Evolutionary conservation across 1,284 basidiomycete species (phyloP), one percentile per base, ranked within the genome.

Genomic region (Ceratobasidium papillatum): DNA sequence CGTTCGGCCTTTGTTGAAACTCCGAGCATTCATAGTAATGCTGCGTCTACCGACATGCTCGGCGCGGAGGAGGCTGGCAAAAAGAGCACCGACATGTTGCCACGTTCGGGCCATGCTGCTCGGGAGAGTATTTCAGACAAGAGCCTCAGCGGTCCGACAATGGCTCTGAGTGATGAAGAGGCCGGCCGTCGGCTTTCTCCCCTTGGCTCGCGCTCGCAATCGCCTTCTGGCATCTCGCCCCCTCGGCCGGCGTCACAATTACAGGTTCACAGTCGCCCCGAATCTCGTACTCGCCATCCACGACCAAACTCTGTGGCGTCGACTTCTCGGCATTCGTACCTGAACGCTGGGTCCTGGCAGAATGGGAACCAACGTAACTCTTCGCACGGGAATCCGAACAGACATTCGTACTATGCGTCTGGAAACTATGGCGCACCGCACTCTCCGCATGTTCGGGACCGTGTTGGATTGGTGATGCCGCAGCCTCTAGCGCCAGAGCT

Each of bases 261-360:
- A 36, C 32, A 62, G 7, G 22, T 14, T 9, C 19, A 22, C 22
- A 1, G 22, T 17, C 65, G 65, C 17, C 65, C 52, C 4, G 65
- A 68, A 19, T 68, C 65, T 4, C 65, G 52, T 3, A 51, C 25
- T 5, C 32, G 96, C 96, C 0, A 93, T 92, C 22, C 94, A 99
- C 80, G 78, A 99, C 12, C 85, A 96, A 0, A 91, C 94, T 0
- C 92, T 95, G 66, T 91, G 96, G 81, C 91, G 96, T 38, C 91
- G 93, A 0, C 87, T 97, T 52, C 89, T 11, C 30, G 65, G 5
- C 49, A 52, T 43, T 54, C 65, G 22, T 34, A 41, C 25, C 51
- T 68, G 22, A 43, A 43, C 36, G 17, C 65, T 1, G 45, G 45
- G 4, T 38, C 45, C 19, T 43, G 49, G 47, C 49, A 54, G 36